These are phyloP conservation scores for Cronartium quercuum DNA, from an alignment of 1,284 basidiomycete genomes.

Conservation along the genomic window DNA sequence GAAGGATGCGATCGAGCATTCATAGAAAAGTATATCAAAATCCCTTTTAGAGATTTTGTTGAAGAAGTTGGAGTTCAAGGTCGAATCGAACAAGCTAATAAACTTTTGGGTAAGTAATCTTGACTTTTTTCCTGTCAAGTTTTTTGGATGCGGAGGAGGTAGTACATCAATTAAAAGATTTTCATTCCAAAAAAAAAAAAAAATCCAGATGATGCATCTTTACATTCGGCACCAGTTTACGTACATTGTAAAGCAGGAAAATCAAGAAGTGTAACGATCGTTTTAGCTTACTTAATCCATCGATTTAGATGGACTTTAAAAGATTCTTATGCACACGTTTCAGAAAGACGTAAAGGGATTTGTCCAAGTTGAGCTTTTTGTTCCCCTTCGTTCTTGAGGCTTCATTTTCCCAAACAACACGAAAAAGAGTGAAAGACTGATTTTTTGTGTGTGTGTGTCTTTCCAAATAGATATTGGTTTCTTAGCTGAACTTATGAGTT, in stretches of 20 bases:
- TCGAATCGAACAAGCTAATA: slow-evolving; percentile 75
- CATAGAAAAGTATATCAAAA: slow-evolving; percentile 70
- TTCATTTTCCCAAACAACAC: not conserved
- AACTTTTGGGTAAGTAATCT: slow-evolving; percentile 65
- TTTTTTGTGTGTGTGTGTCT: not conserved
- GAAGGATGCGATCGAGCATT: not conserved
- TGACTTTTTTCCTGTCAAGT: slow-evolving; percentile 2
- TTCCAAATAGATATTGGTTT: slow-evolving; percentile 69
- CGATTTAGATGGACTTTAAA: slow-evolving; percentile 80
- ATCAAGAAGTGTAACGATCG: slow-evolving; percentile 89
- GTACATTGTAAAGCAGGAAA: slow-evolving; percentile 97
- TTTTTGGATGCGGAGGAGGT: not conserved
- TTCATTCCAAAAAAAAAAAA: too few relatives aligned
- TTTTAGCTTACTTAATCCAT: slow-evolving; percentile 94
- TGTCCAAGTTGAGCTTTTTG: slow-evolving; percentile 60
- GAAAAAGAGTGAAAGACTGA: not conserved
- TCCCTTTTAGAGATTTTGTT: slow-evolving; percentile 89
- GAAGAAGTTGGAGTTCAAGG: slow-evolving; percentile 84
- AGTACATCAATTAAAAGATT: too few relatives aligned
- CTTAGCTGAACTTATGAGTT: slow-evolving; percentile 91
- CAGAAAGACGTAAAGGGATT: slow-evolving; percentile 80
- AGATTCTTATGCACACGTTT: slow-evolving; percentile 79
- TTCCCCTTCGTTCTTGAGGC: not conserved
- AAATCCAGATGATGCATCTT: slow-evolving; percentile 70
- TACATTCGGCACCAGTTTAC: slow-evolving; percentile 81